Evolutionary conservation across 495 filamentous ascomycete genomes (phyloP).

Genomic region (Talaromyces adpressus): DNA sequence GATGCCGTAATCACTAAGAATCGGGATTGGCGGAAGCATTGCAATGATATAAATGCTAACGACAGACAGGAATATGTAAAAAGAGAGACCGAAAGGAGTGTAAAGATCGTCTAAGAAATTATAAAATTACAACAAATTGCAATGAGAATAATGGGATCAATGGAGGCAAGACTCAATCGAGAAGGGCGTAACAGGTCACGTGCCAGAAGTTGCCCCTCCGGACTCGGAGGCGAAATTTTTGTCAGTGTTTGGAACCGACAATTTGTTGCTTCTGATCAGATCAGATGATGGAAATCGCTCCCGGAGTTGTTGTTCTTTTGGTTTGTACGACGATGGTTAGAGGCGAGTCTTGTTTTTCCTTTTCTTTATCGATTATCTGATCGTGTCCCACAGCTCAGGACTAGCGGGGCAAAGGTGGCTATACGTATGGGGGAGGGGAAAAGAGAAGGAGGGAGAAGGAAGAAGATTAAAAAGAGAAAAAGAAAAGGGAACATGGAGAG

Average conservation of each 20-base stretch:
- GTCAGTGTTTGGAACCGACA: neutral
- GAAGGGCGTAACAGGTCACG: neutral
- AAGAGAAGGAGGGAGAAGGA: neutral
- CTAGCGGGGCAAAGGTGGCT: neutral
- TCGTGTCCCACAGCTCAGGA: neutral
- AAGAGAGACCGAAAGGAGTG: neutral
- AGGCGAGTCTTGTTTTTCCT: neutral
- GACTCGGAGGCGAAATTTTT: neutral
- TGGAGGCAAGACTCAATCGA: neutral
- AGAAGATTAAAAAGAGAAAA: neutral
- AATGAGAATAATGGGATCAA: neutral
- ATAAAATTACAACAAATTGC: neutral
- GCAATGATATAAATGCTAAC: neutral
- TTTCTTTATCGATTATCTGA: neutral
- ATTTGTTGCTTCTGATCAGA: neutral
- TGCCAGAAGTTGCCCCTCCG: conserved; percentile 2
- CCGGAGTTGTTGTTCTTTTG: neutral
- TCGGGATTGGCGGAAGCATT: conserved; percentile 83
- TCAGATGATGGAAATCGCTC: neutral
- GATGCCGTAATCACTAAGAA: conserved; percentile 77
- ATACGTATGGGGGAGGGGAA: neutral
- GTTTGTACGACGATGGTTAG: neutral
- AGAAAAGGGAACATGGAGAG: neutral
- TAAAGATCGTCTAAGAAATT: conserved; percentile 6
- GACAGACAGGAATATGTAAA: neutral